Conservation (phyloP, 306 rosid genomes). For the Spatholobus suberectus region DNA sequence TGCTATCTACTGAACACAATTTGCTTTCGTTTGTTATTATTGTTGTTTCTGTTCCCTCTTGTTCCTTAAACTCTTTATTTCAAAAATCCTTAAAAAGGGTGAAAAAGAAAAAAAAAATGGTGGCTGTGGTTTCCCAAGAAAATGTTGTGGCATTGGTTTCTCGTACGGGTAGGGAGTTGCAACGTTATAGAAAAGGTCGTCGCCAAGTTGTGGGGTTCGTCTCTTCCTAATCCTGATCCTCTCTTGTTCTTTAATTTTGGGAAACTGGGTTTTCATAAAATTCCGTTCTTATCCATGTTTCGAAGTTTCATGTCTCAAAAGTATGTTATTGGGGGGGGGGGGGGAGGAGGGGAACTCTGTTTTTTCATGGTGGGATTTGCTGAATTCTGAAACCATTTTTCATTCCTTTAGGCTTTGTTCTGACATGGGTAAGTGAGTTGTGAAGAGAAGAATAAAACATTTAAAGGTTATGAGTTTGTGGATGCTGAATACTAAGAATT, state of each 20-base stretch:
- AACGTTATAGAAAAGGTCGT: slow-evolving; percentile 84
- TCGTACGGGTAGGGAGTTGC: slow-evolving; percentile 92
- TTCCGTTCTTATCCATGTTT: background rate
- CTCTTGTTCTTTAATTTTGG: background rate
- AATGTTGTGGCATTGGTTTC: slow-evolving; percentile 76
- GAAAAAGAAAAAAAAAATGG: slow-evolving; percentile 48
- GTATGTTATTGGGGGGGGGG: too few relatives aligned
- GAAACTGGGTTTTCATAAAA: background rate
- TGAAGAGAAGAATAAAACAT: background rate
- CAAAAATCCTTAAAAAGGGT: background rate
- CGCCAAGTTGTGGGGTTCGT: slow-evolving; percentile 99
- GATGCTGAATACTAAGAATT: background rate
- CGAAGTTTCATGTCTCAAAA: too few relatives aligned
- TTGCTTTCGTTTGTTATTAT: slow-evolving; percentile 9
- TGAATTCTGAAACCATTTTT: background rate
- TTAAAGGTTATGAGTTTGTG: background rate
- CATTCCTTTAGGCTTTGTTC: background rate
- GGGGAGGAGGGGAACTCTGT: background rate
- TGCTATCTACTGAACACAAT: slow-evolving; percentile 43
- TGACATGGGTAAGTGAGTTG: background rate
- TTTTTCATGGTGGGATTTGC: slow-evolving; percentile 7
- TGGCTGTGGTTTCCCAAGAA: slow-evolving; percentile 70
- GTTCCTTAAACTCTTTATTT: background rate
- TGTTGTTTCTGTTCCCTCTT: background rate
- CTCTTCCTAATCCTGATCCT: background rate